These are phyloP conservation scores for Trypanosoma grayi DNA, from an alignment of 208 protist genomes.

Conservation along the genomic window DNA sequence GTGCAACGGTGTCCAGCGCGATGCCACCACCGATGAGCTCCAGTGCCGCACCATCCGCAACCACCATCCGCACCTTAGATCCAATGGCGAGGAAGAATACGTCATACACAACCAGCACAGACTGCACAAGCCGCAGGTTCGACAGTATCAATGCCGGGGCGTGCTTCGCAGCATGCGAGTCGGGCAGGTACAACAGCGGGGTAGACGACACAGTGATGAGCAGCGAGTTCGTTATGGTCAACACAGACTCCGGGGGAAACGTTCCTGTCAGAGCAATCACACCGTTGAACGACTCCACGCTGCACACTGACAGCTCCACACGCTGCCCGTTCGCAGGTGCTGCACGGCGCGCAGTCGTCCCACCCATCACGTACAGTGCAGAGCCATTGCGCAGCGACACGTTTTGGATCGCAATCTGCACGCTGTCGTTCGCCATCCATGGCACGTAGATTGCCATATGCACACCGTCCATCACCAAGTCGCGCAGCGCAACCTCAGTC, in stretches of 20 bases:
- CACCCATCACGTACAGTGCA: constrained; percentile 5
- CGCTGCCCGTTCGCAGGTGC: neutral
- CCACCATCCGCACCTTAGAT: neutral
- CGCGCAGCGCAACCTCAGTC: constrained; percentile 2
- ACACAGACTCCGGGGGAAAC: constrained; percentile 2
- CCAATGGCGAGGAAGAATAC: neutral
- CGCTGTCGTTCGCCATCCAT: constrained; percentile 6
- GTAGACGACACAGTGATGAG: neutral
- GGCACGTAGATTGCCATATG: constrained; percentile 10
- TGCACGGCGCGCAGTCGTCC: neutral
- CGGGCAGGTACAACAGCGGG: neutral
- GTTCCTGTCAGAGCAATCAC: constrained; percentile 6
- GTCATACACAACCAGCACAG: constrained; percentile 1
- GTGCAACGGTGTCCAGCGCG: constrained; percentile 4
- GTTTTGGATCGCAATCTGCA: constrained; percentile 4
- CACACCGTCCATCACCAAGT: constrained; percentile 10
- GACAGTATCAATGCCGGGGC: neutral
- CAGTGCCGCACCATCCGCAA: constrained; percentile 8
- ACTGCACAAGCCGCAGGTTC: neutral
- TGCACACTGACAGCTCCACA: constrained; percentile 8
- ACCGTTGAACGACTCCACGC: neutral
- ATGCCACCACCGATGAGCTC: neutral
- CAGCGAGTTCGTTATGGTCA: constrained; percentile 3
- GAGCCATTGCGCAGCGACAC: constrained; percentile 1
- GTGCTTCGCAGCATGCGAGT: neutral